Percentiles rank a stretch among this genome's conserved stretches.
Evolutionary conservation across 2,329 filamentous ascomycete genomes (phyloP).

Genomic region (Exophiala viscosa): DNA sequence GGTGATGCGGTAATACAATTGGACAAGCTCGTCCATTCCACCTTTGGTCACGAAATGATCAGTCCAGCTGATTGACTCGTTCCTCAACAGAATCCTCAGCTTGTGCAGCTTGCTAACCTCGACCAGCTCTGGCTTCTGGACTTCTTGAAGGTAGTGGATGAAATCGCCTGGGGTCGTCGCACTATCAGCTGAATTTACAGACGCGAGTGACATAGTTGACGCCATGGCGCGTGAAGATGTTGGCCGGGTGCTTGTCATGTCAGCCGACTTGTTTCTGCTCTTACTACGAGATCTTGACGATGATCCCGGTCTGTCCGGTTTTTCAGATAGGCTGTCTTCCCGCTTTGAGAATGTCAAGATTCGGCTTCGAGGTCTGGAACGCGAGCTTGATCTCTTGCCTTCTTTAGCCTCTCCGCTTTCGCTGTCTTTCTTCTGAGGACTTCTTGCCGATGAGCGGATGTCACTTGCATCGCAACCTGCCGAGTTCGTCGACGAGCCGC

Average conservation of each 20-base stretch:
- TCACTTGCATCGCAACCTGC: slow-evolving; percentile 39
- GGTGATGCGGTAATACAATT: slow-evolving; percentile 84
- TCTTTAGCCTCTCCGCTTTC: slow-evolving; percentile 39
- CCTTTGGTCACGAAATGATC: slow-evolving; percentile 84
- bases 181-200: slow-evolving; percentile 60
- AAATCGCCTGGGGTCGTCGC: slow-evolving; percentile 77
- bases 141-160: slow-evolving; percentile 77
- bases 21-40: slow-evolving; percentile 88
- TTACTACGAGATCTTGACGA: slow-evolving; percentile 27
- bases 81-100: slow-evolving; percentile 78
- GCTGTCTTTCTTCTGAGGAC: slow-evolving; percentile 38
- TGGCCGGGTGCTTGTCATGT: slow-evolving; percentile 56
- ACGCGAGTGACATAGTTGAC: slow-evolving; percentile 53
- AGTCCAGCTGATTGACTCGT: slow-evolving; percentile 95
- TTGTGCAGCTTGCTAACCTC: slow-evolving; percentile 97
- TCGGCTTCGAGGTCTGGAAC: slow-evolving; percentile 59
- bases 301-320: slow-evolving; percentile 66
- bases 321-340: slow-evolving; percentile 65
- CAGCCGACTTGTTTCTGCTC: slow-evolving; percentile 65
- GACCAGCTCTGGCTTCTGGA: slow-evolving; percentile 73
- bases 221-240: slow-evolving; percentile 57
- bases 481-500: slow-evolving; percentile 48
- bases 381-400: slow-evolving; percentile 44
- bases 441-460: slow-evolving; percentile 32
- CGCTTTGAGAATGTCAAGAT: slow-evolving; percentile 72